A percentile compares a stretch with the other conserved stretches of the same genome.
These are phyloP conservation scores for Chlorella sp. DNA, from an alignment of 139 green algal species.

Conservation along the genomic window DNA sequence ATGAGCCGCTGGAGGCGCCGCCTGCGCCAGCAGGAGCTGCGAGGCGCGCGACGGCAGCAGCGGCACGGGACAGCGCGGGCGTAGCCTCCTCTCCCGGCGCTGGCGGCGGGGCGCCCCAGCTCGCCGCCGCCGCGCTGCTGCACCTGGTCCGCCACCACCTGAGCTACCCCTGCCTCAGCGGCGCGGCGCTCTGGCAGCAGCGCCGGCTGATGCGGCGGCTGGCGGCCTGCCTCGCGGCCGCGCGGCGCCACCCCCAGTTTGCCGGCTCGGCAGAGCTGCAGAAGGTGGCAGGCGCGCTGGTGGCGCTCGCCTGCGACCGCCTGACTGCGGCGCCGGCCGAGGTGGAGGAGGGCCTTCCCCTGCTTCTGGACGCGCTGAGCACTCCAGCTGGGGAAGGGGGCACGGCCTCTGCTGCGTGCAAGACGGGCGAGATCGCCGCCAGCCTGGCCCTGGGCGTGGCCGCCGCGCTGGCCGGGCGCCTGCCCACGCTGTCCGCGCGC, in stretches of 20 bases:
- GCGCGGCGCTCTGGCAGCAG: slow-evolving; percentile 1
- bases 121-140: too few relatives aligned
- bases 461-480: slow-evolving; percentile 5
- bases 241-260: neutral
- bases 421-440: too few relatives aligned
- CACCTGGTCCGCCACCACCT: too few relatives aligned
- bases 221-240: slow-evolving; percentile 9
- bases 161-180: slow-evolving; percentile 24
- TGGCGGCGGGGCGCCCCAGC: too few relatives aligned
- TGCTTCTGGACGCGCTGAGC: slow-evolving; percentile 6
- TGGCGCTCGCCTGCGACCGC: slow-evolving; percentile 17
- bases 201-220: slow-evolving; percentile 12
- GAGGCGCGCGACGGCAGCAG: neutral
- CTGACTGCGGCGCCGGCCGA: neutral
- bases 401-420: too few relatives aligned
- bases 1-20: slow-evolving; percentile 18
- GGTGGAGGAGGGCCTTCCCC: slow-evolving; percentile 7
- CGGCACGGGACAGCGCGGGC: neutral
- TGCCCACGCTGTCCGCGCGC: neutral
- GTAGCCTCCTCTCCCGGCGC: too few relatives aligned
- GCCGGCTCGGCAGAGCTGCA: neutral
- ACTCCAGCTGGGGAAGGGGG: too few relatives aligned
- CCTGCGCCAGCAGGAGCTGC: slow-evolving; percentile 1
- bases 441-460: slow-evolving; percentile 16
- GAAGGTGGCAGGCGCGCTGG: neutral